Base-by-base conservation (phyloP, 371 early-diverging fungal genomes). In the Mortierella sp. region DNA sequence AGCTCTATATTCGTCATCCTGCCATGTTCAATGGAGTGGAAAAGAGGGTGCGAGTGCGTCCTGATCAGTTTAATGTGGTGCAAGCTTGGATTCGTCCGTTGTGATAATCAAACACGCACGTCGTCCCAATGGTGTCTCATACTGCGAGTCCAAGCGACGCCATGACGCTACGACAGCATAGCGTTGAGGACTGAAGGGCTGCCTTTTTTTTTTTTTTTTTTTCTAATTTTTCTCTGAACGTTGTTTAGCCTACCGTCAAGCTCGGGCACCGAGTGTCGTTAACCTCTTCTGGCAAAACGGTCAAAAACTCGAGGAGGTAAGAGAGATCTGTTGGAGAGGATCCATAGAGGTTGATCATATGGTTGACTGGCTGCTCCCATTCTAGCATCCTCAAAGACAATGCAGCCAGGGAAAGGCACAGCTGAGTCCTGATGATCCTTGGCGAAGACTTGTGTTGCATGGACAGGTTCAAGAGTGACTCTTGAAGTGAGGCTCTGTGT, bases 281-380 rank as follows among this genome's bases (percentile, higher is more conserved):
- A 50, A 94, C 88, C 86, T 98, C 97, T 72, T 97, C 97, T 8
- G 98, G 97, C 36, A 98, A 83, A 4, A 95, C 91, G 1, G 90
- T 92, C 47, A 97, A 79, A 62, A 97, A 93, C 72, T 96, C 94
- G 2, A 97, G 73, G 63, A 97, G 79, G 64, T 91, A 89, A 8
- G 84, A 74, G 5, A 89, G 86, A 40, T 88, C 88, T 24, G 89
- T 88, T 0, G 89, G 76, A 28, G 89, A 84, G 15, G 88, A 83
- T 41, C 92, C 90, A 81, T 91, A 93, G 48, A 87, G 77, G 15
- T 81, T 85, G 7, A 92, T 83, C 84, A 94, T 84, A 48, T 94
- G 92, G 62, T 82, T 85, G 4, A 96, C 88, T 10, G 94, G 96
- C 53, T 93, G 88, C 33, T 88, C 86, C 98, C 98, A 98, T 10